These are phyloP conservation scores for Telfairia occidentalis DNA, from an alignment of 331 rosid species.

Conservation along the genomic window DNA sequence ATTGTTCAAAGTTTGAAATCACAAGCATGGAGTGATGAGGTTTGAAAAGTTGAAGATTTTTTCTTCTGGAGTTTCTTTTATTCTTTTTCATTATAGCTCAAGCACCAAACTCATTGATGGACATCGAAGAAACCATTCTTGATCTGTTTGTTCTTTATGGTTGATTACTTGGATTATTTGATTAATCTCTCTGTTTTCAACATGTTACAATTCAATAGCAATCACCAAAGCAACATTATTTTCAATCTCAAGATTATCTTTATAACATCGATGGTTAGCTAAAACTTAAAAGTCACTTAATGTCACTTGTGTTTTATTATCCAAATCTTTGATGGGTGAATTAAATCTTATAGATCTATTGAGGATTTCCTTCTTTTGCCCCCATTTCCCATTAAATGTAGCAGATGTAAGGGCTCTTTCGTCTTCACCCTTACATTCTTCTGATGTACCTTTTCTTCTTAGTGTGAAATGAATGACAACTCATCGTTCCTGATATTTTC, in stretches of 20 bases:
- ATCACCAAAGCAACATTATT: background rate
- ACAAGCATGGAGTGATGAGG: constrained; percentile 99
- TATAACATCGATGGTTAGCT: background rate
- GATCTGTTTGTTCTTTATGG: background rate
- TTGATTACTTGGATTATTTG: background rate
- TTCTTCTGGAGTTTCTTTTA: background rate
- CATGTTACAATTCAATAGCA: background rate
- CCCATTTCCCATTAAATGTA: background rate
- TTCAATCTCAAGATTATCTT: background rate
- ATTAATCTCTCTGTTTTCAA: background rate
- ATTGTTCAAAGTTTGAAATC: constrained; percentile 90
- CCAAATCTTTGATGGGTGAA: background rate
- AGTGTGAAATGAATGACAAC: background rate
- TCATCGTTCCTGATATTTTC: background rate
- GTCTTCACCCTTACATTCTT: background rate
- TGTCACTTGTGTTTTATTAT: background rate
- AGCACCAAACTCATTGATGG: background rate
- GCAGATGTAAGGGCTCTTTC: background rate
- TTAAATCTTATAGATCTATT: background rate
- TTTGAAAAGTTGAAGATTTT: constrained; percentile 20
- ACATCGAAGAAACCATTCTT: constrained; percentile 1
- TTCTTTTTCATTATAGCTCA: background rate
- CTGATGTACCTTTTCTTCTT: background rate
- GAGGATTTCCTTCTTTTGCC: background rate
- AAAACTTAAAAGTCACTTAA: background rate